Evolutionary conservation across 345 rosid genomes (phyloP).

Genomic region (Populus tremula): DNA sequence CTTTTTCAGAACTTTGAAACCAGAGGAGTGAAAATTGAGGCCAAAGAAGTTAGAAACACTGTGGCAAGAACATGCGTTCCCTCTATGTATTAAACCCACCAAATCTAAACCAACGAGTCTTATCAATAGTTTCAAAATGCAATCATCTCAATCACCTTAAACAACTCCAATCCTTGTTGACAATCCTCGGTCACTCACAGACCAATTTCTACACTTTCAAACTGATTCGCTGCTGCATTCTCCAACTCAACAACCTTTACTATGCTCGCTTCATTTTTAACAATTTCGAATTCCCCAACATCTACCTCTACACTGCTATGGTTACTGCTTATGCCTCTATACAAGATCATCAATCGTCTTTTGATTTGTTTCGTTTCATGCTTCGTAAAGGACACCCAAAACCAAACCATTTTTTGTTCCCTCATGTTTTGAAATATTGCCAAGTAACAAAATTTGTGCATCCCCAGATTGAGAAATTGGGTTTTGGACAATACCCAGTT

Average conservation of each 20-base stretch:
- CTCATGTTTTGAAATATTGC: constrained; percentile 65
- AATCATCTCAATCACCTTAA: constrained; percentile 56
- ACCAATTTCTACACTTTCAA: constrained; percentile 68
- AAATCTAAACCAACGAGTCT: constrained; percentile 34
- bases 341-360: constrained; percentile 38
- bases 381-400: constrained; percentile 40
- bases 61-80: not conserved
- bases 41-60: too few species aligned
- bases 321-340: constrained; percentile 65
- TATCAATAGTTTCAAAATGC: constrained; percentile 44
- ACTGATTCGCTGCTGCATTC: constrained; percentile 70
- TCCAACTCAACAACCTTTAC: constrained; percentile 44
- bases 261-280: constrained; percentile 70
- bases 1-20: too few species aligned
- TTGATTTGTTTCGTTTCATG: constrained; percentile 59
- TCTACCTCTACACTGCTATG: constrained; percentile 69
- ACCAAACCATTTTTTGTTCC: constrained; percentile 73
- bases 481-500: constrained; percentile 55
- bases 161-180: constrained; percentile 66
- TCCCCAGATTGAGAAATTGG: constrained; percentile 50
- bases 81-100: not conserved
- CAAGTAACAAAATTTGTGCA: constrained; percentile 52
- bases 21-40: too few species aligned
- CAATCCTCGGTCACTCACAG: constrained; percentile 50
- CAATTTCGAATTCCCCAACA: constrained; percentile 47